Percentiles rank a stretch among this genome's conserved stretches.
These are phyloP conservation scores for Rhodotorula sp. DNA, from an alignment of 1,284 basidiomycete genomes.

Conservation along the genomic window DNA sequence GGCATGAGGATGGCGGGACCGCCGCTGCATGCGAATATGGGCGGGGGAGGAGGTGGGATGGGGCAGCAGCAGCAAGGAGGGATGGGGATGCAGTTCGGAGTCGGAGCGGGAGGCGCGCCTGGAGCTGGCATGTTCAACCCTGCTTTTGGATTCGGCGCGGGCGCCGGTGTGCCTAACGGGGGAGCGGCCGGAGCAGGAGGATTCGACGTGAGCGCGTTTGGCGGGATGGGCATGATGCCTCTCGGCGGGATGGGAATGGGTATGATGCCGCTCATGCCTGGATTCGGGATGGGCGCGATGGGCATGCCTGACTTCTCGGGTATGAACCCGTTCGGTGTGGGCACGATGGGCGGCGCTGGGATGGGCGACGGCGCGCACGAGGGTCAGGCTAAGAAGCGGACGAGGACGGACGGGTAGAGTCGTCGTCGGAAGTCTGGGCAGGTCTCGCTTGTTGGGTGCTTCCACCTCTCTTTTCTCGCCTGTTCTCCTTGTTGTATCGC, in stretches of 20 bases:
- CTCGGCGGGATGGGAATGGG: conserved; percentile 2
- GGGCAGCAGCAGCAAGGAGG: background rate
- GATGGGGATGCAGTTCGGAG: background rate
- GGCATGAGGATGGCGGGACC: background rate
- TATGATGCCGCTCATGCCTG: conserved; percentile 1
- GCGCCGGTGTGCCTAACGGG: background rate
- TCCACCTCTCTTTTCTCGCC: background rate
- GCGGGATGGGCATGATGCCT: conserved; percentile 1
- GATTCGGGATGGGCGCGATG: conserved; percentile 6
- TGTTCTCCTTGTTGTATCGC: background rate
- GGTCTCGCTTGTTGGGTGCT: background rate
- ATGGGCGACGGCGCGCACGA: conserved; percentile 1
- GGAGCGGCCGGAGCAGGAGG: background rate
- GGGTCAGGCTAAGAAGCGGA: conserved; percentile 11
- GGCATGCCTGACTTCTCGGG: conserved; percentile 1
- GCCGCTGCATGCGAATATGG: background rate
- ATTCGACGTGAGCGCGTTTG: conserved; percentile 5
- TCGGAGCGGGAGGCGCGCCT: background rate
- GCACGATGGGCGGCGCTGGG: conserved; percentile 1
- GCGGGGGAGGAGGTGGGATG: background rate
- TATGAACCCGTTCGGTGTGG: conserved; percentile 5
- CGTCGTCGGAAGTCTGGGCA: background rate
- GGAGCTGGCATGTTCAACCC: conserved; percentile 9
- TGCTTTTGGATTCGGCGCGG: background rate
- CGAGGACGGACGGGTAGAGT: background rate